These are phyloP conservation scores for Tolypocladium capitatum DNA, from an alignment of 2,329 filamentous ascomycete genomes.

Conservation along the genomic window DNA sequence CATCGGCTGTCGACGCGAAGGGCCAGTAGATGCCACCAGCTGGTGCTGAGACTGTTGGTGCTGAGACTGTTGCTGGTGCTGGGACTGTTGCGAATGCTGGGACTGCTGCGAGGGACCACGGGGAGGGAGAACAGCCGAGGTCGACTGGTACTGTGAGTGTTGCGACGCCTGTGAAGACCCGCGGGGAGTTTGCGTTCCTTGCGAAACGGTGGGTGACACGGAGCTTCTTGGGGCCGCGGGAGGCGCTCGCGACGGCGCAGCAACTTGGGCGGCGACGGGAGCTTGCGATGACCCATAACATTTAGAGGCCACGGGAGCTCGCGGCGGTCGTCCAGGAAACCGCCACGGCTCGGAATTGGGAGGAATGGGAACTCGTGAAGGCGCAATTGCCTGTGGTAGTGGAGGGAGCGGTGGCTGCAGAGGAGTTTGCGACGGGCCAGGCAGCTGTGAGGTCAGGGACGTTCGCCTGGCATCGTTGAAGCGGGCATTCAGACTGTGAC, in stretches of 20 bases:
- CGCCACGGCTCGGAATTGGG: background rate
- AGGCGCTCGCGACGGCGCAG: background rate
- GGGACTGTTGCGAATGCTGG: background rate
- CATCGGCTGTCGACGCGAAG: background rate
- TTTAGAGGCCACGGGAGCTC: background rate
- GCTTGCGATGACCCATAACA: background rate
- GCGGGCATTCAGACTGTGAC: slow-evolving; percentile 11
- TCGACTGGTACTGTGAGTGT: background rate
- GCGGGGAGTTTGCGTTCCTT: background rate
- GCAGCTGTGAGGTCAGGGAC: background rate
- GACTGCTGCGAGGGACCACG: background rate
- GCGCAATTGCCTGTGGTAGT: background rate
- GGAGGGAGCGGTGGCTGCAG: background rate
- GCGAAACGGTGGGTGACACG: background rate
- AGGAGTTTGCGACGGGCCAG: background rate
- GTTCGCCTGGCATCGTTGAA: background rate
- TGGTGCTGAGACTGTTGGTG: background rate
- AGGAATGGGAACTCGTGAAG: background rate
- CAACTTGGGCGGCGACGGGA: background rate
- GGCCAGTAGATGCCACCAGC: background rate
- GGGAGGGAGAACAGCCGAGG: background rate
- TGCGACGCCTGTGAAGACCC: background rate
- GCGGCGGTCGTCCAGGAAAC: too few relatives aligned
- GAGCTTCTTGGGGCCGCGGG: background rate
- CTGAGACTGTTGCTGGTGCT: background rate